These are phyloP conservation scores for Fusarium mexicanum DNA, from an alignment of 2,329 filamentous ascomycete genomes.

Conservation along the genomic window DNA sequence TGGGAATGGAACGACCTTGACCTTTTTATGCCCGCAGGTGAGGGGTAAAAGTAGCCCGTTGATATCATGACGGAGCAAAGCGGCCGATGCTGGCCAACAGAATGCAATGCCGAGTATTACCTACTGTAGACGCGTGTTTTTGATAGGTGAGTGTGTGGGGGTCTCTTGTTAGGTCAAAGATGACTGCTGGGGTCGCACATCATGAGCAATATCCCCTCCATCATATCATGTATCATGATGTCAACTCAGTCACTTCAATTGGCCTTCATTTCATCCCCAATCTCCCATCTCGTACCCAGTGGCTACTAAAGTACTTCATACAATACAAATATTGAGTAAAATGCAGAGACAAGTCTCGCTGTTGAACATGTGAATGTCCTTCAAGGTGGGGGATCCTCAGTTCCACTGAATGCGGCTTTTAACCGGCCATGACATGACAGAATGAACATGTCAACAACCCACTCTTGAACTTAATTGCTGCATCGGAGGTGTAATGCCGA, in stretches of 20 bases:
- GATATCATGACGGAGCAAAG: conserved; percentile 35
- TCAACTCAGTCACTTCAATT: background rate
- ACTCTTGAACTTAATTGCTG: conserved; percentile 1
- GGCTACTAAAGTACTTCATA: background rate
- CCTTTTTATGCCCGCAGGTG: conserved; percentile 41
- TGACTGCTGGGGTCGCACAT: conserved; percentile 7
- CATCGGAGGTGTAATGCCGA: conserved; percentile 15
- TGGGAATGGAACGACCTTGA: background rate
- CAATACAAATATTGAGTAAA: background rate
- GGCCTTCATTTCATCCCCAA: background rate
- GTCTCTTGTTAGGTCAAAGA: conserved; percentile 1
- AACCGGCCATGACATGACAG: conserved; percentile 25
- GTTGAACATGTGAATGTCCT: conserved; percentile 2
- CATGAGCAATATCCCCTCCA: background rate
- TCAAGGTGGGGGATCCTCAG: conserved; percentile 8
- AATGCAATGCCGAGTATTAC: conserved; percentile 25
- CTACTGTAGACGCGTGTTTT: conserved; percentile 18
- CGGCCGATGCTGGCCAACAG: conserved; percentile 25
- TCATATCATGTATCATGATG: conserved; percentile 24
- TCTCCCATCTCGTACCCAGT: no score
- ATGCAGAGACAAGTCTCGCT: background rate
- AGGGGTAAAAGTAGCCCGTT: conserved; percentile 34
- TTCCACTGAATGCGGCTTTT: conserved; percentile 33
- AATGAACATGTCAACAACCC: conserved; percentile 3
- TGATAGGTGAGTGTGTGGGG: conserved; percentile 13